phyloP scores from a whole-genome alignment of 108 stramenopile species.

The Nannochloropsis salina region DNA sequence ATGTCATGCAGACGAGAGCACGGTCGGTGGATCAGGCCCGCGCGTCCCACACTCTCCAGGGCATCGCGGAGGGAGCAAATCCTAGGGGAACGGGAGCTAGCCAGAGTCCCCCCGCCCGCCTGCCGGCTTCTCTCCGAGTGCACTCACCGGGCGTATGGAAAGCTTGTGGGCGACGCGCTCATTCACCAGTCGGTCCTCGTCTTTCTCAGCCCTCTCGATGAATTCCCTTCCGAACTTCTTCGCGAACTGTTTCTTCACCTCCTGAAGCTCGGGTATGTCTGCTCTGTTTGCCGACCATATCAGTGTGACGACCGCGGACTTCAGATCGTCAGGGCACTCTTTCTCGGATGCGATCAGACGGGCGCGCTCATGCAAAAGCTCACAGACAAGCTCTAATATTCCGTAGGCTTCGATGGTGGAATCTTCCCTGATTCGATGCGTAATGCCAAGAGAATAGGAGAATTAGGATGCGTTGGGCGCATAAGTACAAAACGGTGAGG shows the following conservation, averaged over 20 bases:
- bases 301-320: conserved; percentile 63
- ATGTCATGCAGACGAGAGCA: neutral
- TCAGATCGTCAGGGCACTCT: conserved; percentile 68
- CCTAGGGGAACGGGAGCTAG: neutral
- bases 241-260: conserved; percentile 69
- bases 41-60: too few species aligned
- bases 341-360: conserved; percentile 61
- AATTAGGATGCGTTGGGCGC: too few species aligned
- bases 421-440: conserved; percentile 62
- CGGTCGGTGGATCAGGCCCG: too few species aligned
- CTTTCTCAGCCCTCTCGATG: conserved; percentile 48
- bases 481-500: too few species aligned
- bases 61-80: neutral
- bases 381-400: conserved; percentile 68
- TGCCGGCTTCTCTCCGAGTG: neutral
- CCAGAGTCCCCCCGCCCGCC: neutral
- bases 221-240: conserved; percentile 77
- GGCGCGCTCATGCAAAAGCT: conserved; percentile 70
- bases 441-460: too few species aligned
- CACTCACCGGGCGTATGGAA: neutral
- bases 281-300: conserved; percentile 69
- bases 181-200: conserved; percentile 21
- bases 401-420: conserved; percentile 77
- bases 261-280: conserved; percentile 69
- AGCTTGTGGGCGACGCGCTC: conserved; percentile 19